Conservation (phyloP, 257 asterid genomes). For the Jacaranda mimosifolia region DNA sequence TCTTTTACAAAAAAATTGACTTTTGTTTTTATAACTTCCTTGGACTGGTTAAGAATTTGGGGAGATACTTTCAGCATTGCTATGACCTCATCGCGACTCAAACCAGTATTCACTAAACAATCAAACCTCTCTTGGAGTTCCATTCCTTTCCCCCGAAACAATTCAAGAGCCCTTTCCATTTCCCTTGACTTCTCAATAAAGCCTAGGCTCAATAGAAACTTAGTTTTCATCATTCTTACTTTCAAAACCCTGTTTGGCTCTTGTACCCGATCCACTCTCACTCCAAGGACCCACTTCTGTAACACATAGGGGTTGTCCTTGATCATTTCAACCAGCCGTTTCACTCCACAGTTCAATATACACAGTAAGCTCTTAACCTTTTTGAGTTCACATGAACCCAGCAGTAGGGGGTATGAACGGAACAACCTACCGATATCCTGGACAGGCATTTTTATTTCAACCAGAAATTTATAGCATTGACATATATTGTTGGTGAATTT, state of each 20-base stretch:
- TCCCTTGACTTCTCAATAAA: conserved; percentile 60
- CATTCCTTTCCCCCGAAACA: conserved; percentile 64
- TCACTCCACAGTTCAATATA: conserved; percentile 47
- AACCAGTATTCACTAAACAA: conserved; percentile 61
- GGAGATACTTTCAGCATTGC: conserved; percentile 62
- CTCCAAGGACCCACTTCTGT: conserved; percentile 55
- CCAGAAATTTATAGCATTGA: conserved; percentile 54
- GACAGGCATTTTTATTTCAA: conserved; percentile 53
- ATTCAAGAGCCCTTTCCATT: conserved; percentile 57
- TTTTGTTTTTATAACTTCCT: conserved; percentile 56
- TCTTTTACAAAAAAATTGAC: conserved; percentile 50
- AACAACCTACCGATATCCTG: conserved; percentile 50
- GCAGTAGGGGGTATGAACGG: conserved; percentile 43
- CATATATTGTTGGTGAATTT: conserved; percentile 50
- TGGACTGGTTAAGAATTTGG: conserved; percentile 66
- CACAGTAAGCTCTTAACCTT: conserved; percentile 42
- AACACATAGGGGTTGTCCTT: conserved; percentile 59
- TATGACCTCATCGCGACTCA: conserved; percentile 51
- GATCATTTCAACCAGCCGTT: conserved; percentile 48
- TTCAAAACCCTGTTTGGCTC: conserved; percentile 36
- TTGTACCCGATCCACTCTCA: conserved; percentile 40
- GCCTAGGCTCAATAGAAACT: conserved; percentile 63
- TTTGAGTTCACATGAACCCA: conserved; percentile 64
- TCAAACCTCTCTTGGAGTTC: conserved; percentile 77
- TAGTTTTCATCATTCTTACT: conserved; percentile 50